phyloP scores from a whole-genome alignment of 768 basidiomycete genomes.

The Rhizopogon rudus region DNA sequence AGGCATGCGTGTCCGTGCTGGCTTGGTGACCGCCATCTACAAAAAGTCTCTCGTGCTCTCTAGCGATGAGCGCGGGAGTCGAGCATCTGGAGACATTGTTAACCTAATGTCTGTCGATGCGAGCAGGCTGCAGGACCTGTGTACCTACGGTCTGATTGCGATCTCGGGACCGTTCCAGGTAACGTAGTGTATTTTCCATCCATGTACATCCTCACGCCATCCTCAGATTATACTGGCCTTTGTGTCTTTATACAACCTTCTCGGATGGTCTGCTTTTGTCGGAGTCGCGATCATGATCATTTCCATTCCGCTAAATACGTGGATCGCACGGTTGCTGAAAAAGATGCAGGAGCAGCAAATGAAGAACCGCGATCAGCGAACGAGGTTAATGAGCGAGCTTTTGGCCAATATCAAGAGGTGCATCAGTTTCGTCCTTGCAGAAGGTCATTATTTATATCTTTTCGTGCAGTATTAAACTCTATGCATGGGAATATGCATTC shows the following conservation, averaged over 20 bases:
- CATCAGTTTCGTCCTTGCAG: not conserved
- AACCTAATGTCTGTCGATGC: slow-evolving; percentile 92
- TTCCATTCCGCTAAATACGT: slow-evolving; percentile 70
- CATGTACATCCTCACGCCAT: not conserved
- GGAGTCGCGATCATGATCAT: slow-evolving; percentile 88
- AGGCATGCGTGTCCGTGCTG: slow-evolving; percentile 92
- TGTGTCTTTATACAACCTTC: slow-evolving; percentile 80
- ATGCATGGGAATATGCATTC: slow-evolving; percentile 95
- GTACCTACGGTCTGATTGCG: slow-evolving; percentile 77
- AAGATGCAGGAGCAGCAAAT: slow-evolving; percentile 84
- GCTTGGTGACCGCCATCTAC: slow-evolving; percentile 83
- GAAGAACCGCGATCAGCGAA: slow-evolving; percentile 86
- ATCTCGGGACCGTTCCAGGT: slow-evolving; percentile 86
- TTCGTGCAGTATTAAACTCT: slow-evolving; percentile 71
- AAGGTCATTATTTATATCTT: not conserved
- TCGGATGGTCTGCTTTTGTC: slow-evolving; percentile 90
- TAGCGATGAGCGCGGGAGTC: slow-evolving; percentile 68
- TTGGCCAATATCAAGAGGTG: slow-evolving; percentile 86
- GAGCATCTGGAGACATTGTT: slow-evolving; percentile 88
- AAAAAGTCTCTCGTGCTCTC: slow-evolving; percentile 81
- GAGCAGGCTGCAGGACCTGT: slow-evolving; percentile 72
- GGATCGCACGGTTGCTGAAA: slow-evolving; percentile 67
- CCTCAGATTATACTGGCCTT: slow-evolving; percentile 80
- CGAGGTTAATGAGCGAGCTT: slow-evolving; percentile 89
- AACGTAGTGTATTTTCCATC: slow-evolving; percentile 11